Base-by-base conservation (phyloP, 208 protist genomes). In the Trypanosoma brucei region DNA sequence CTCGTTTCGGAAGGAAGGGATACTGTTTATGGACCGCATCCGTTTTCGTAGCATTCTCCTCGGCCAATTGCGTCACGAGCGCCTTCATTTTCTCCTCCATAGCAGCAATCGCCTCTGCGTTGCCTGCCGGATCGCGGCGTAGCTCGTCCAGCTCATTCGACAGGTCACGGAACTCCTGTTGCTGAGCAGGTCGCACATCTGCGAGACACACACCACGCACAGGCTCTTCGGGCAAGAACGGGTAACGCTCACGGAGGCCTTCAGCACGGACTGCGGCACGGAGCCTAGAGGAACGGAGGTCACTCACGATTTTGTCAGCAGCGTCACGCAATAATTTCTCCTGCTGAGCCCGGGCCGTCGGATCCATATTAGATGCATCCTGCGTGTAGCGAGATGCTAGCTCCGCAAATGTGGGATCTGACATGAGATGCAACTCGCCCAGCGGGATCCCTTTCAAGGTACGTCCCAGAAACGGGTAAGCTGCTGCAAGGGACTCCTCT, bases 101-200 rank as follows among this genome's bases (percentile, higher is more conserved):
- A 13, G 65, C 51, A 35, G 57, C 46, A 45, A 83, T 78, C 38
- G 22, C 42, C 9, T 48, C 59, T 62, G 61, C 48, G 46, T 79
- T 69, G 6, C 3, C 14, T 3, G 36, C n/a, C 9, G 62, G 64
- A 39, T 55, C 52, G 40, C 30, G 56, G 22, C 59, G 78, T 55
- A 78, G 61, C 55, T 66, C 48, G 40, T 78, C 72, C 33, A 78
- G 66, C 35, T 69, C n/a, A 55, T 73, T 78, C 5, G 72, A 67
- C 2, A 69, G 64, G 1, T 37, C 44, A 48, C 72, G 72, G 46
- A 78, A 78, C 22, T 62, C 66, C 14, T 44, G 34, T 2, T 56
- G 51, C 9, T 55, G 39, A 9, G 55, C 48, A 3, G 62, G 52
- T 1, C 42, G 48, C 36, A 78, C 53, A 33, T 67, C 58, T 5